These are phyloP conservation scores for Stephania yunnanensis DNA, from an alignment of 164 flowering plant species.

Conservation along the genomic window DNA sequence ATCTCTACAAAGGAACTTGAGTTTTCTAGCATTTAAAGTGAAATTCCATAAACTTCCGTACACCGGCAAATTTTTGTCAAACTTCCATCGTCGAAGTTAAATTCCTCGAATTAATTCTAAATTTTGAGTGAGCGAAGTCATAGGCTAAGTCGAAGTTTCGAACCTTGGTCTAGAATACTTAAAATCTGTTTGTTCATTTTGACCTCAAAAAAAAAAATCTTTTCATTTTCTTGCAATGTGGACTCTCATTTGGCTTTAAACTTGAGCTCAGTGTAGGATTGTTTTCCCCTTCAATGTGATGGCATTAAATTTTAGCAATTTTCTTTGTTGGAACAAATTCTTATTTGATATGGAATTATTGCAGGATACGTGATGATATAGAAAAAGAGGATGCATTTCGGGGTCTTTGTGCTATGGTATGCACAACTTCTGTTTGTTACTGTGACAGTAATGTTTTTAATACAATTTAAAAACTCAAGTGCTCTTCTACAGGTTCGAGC, in stretches of 20 bases:
- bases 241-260: background rate
- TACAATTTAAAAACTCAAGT: background rate
- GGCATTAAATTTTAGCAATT: background rate
- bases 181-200: too few species aligned
- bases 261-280: background rate
- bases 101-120: too few species aligned
- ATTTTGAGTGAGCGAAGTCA: too few species aligned
- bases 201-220: background rate
- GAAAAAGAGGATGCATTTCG: constrained; percentile 98
- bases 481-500: constrained; percentile 58
- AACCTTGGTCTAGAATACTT: too few species aligned
- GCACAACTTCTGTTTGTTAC: background rate
- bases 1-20: too few species aligned
- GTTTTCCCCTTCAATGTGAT: background rate
- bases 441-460: background rate
- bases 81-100: too few species aligned
- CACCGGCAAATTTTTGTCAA: too few species aligned
- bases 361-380: constrained; percentile 96
- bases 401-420: constrained; percentile 96
- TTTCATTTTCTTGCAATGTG: background rate
- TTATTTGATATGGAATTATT: constrained; percentile 13
- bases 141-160: too few species aligned
- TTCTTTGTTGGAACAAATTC: background rate
- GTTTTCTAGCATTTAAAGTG: too few species aligned
- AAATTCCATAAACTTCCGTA: too few species aligned